Evolutionary conservation across 345 rosid species (phyloP).

Genomic region (Bruguiera gymnorhiza): DNA sequence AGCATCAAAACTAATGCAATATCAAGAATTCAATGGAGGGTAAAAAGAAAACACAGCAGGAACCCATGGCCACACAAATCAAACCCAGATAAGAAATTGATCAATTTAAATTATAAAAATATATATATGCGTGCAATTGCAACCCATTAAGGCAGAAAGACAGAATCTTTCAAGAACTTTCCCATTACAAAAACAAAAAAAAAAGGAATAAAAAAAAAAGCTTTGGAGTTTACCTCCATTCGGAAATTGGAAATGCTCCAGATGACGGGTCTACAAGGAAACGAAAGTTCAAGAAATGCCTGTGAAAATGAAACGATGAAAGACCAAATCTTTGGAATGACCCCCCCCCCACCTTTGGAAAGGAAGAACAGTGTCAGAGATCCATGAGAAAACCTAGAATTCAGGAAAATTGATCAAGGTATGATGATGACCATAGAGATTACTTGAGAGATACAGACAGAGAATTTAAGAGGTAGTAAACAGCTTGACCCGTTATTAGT

Average conservation of each 20-base stretch:
- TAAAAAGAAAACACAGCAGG: no score
- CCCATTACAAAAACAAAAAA: neutral
- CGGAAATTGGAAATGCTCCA: slow-evolving; percentile 22
- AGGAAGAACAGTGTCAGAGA: slow-evolving; percentile 10
- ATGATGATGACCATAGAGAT: neutral
- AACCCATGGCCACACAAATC: neutral
- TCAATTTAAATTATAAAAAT: neutral
- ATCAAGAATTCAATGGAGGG: no score
- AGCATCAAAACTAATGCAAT: no score
- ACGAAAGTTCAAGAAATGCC: slow-evolving; percentile 29
- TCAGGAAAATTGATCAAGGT: neutral
- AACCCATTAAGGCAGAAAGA: neutral
- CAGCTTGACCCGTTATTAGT: neutral
- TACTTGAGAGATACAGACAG: neutral
- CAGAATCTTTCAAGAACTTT: neutral
- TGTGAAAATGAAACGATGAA: slow-evolving; percentile 11
- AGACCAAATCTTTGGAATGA: neutral
- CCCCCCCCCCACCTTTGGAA: neutral
- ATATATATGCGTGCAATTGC: neutral
- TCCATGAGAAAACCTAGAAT: slow-evolving; percentile 40
- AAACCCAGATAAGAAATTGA: slow-evolving; percentile 17
- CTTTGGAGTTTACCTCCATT: slow-evolving; percentile 42
- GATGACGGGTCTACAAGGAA: slow-evolving; percentile 25
- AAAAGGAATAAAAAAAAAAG: neutral
- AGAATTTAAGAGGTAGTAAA: neutral